Base-by-base conservation (phyloP, 331 rosid genomes). In the Rhamnella rubrinervis region DNA sequence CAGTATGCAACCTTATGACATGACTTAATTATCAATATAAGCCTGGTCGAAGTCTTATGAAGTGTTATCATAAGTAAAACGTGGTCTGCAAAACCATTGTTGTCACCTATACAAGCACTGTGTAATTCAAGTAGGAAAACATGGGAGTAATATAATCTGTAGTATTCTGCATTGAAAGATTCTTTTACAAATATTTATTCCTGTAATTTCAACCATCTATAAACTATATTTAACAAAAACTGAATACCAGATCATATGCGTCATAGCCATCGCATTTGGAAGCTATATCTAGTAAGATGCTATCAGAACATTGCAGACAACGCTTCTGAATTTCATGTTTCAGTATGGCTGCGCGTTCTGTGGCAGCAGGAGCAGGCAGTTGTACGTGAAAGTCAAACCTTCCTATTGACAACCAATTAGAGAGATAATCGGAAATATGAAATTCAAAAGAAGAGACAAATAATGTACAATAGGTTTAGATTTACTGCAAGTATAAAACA, bases 231-330 rank as follows among this genome's bases (percentile, higher is more conserved):
- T 19, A 55, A 39, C 60, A 70, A 38, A 75, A 68, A 55, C 12
- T 23, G 69, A 72, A 82, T 86, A 93, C 98, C 97, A 93, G 85
- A 85, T 93, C 98, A 83, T 93, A 90, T 35, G 97, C 92, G 84
- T 93, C 98, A 88, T 90, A 90, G 61, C 97, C 98, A 70, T 93
- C 98, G 68, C 98, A 90, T 83, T 85, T 93, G 52, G 80, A 82
- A 78, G 97, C 96, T 72, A 90, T 80, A 49, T 93, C 92, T 67
- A 81, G 85, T 72, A 93, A 78, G 79, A 80, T 80, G 65, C 83
- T 87, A 70, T 93, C 96, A 51, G 85, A 76, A 61, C 97, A 93
- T 59, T 76, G 88, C 75, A 93, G 73, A 70, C 81, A 80, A 53
- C 97, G 97, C 80, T 79, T 88, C 75, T 71, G 84, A 71, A 93